phyloP scores from a whole-genome alignment of 257 asterid genomes.

The Rhazya stricta region DNA sequence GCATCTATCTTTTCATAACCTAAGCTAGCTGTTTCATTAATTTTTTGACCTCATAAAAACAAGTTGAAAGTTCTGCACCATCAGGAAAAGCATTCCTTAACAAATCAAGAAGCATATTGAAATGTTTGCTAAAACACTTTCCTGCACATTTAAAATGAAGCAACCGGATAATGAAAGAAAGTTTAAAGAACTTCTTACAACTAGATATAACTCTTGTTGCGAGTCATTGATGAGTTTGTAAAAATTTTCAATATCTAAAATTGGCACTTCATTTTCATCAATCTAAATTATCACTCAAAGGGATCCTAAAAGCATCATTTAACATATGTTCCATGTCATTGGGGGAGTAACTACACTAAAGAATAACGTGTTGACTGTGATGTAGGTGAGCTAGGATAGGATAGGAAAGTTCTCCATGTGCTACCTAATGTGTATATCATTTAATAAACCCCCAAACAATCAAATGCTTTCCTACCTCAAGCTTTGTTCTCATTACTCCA shows the following conservation, averaged over 20 bases:
- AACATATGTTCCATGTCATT: background rate
- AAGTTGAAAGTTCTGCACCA: background rate
- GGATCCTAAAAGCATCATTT: background rate
- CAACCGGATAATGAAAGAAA: background rate
- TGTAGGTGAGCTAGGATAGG: too few relatives aligned
- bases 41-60: background rate
- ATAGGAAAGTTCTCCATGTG: too few relatives aligned
- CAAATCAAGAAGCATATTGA: background rate
- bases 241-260: background rate
- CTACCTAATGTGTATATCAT: background rate
- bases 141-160: background rate
- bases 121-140: background rate
- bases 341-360: too few relatives aligned
- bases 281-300: background rate
- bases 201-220: too few relatives aligned
- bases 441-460: background rate
- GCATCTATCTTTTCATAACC: slow-evolving; percentile 1
- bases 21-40: background rate
- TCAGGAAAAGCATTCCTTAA: background rate
- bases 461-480: background rate
- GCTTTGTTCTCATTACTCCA: too few relatives aligned
- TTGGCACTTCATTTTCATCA: background rate
- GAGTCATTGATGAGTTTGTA: too few relatives aligned
- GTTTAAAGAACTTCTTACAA: background rate
- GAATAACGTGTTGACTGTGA: background rate